Conservation (phyloP, 2,329 filamentous ascomycete species). For the Colletotrichum abscissum region DNA sequence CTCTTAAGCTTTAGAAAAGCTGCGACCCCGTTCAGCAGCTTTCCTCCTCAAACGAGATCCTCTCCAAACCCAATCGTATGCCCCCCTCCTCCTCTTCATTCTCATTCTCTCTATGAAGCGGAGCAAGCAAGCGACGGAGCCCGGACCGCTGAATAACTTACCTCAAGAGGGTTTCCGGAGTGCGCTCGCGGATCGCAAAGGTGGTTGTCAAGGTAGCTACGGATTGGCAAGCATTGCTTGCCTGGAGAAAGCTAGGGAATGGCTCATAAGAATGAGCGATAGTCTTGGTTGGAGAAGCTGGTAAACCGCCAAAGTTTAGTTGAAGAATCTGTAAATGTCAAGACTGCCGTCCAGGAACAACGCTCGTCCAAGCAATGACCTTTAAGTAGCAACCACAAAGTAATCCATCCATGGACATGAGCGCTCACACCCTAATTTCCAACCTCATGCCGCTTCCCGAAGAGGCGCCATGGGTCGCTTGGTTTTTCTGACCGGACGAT, state of each 20-base stretch:
- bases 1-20: background rate
- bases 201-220: background rate
- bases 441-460: background rate
- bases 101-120: no score
- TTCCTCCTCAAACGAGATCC: background rate
- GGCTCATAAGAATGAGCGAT: background rate
- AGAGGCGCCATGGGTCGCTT: background rate
- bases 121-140: background rate
- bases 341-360: background rate
- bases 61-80: background rate
- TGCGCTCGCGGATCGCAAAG: background rate
- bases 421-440: background rate
- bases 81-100: background rate
- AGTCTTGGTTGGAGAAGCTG: background rate
- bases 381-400: background rate
- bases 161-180: background rate
- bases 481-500: background rate
- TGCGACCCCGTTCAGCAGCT: background rate
- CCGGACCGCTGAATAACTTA: background rate
- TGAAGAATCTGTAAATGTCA: background rate
- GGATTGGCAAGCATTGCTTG: no score
- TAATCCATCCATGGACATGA: background rate
- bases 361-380: background rate
- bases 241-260: background rate
- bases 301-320: background rate